Conservation (phyloP, 2,329 filamentous ascomycete species). For the Pyrenophora teres region DNA sequence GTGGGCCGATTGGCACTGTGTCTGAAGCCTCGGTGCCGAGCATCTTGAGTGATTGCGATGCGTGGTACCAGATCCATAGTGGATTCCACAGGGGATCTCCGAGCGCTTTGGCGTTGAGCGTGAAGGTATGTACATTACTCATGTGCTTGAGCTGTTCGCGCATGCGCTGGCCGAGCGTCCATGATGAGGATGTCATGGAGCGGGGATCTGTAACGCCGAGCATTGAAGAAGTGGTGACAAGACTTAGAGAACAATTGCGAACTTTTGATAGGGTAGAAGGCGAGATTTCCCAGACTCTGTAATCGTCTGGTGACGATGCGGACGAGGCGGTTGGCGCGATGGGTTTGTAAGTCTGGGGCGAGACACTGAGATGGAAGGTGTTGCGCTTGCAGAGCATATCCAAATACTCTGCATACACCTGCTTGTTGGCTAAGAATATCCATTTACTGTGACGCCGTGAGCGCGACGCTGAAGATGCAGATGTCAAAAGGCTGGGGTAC, state of each 20-base stretch:
- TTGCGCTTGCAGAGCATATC: conserved; percentile 38
- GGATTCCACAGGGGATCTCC: conserved; percentile 49
- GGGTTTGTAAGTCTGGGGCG: conserved; percentile 36
- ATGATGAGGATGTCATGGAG: conserved; percentile 38
- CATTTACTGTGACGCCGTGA: conserved; percentile 23
- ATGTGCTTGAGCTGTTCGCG: conserved; percentile 30
- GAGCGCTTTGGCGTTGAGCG: conserved; percentile 42
- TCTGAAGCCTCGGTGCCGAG: conserved; percentile 28
- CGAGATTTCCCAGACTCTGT: conserved; percentile 37
- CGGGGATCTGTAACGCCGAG: conserved; percentile 44
- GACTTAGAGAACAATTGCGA: conserved; percentile 35
- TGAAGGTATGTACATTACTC: conserved; percentile 24
- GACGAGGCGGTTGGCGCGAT: neutral
- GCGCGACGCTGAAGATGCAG: neutral
- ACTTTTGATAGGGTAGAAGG: conserved; percentile 27
- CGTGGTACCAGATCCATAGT: conserved; percentile 48
- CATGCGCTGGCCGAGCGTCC: conserved; percentile 37
- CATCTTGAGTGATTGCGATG: conserved; percentile 39
- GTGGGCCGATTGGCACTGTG: conserved; percentile 17
- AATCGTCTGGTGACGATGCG: conserved; percentile 1
- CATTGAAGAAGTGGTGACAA: conserved; percentile 43
- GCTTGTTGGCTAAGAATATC: conserved; percentile 41
- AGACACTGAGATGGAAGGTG: conserved; percentile 41
- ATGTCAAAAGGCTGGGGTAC: conserved; percentile 12
- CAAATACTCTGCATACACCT: conserved; percentile 43